Base-by-base conservation (phyloP, 2,329 filamentous ascomycete species). In the Dothiorella sarmentorum region DNA sequence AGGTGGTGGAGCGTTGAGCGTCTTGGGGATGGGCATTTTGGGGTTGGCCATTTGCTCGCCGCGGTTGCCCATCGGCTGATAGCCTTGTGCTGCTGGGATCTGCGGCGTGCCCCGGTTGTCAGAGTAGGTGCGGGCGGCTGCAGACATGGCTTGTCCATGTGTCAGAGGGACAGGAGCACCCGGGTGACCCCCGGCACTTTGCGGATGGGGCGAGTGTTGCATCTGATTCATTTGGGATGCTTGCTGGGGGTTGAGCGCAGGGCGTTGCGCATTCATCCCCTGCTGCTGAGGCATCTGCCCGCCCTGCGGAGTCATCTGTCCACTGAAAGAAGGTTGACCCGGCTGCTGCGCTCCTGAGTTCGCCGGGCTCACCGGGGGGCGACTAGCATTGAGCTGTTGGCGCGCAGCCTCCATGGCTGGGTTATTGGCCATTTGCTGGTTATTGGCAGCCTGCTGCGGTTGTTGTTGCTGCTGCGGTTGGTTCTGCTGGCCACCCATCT, bases 21-120 rank as follows among this genome's bases (percentile, higher is more conserved):
- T 85, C 73, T 95, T 96, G 2, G 91, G 87, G 51, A 96, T 96
- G 0, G 87, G 86, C 78, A 94, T 88, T 70, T 91, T 91, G 44
- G 80, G 76, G 64, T 81, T 83, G 75, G 71, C 69, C 49, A 72
- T 67, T 61, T 72, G 71, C 59, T 74, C 70, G 60, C 72, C 69
- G 22, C 69, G 70, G 56, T 67, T 72, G 40, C 69, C 71, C 44
- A 66, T 65, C 35, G 66, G 64, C 53, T 68, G 67, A 52, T 73
- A 73, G 61, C 62, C 69, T 26, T 60, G 61, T 33, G 68, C 66
- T 42, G 68, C 67, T 11, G 65, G 66, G 20, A 64, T 65, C 49
- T 63, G 61, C 70, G 70, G 52, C 67, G 69, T 40, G 68, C 66
- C 71, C 68, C 35, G 66, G 17, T 27, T 67, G 29, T 67, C 63